Evolutionary conservation across 1,284 basidiomycete genomes (phyloP), one percentile per base, ranked within the genome.

Genomic region (Sporisorium iseilematis-ciliati): DNA sequence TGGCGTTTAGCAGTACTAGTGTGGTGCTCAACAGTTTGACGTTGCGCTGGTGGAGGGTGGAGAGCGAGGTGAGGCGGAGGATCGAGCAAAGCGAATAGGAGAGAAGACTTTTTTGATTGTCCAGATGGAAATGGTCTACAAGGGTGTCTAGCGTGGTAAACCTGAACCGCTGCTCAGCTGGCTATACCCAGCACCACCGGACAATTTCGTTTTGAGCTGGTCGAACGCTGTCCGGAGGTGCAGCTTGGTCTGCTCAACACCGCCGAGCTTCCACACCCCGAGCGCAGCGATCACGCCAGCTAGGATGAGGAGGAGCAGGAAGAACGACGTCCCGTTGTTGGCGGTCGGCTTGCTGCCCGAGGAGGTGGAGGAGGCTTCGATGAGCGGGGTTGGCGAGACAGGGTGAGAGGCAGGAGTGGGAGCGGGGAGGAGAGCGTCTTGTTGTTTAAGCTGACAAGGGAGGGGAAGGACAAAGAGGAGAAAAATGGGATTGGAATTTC

Each of bases 11-110:
- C 18, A 57, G 53, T 7, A 65, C 65, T 1, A 67, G 63, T 21
- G 72, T 79, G 12, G 64, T 79, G 18, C 23, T 75, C 29, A 75
- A 71, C 43, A 65, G 72, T 43, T 38, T 78, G 38, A 65, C 61
- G 7, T 35, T 78, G 46, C 33, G 71, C 8, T 48, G 55, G 29
- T 75, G 76, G 76, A 46, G 31, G 23, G 65, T 65, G 20, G 59
- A 62, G 14, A 31, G 42, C n/a, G 57, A 40, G 20, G 54, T 71
- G 2, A 40, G 57, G 48, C 12, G 20, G 49, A 55, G n/a, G 49
- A 59, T 69, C 23, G 57, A 43, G 41, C 7, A 29, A 5, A 21
- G 26, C 21, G 49, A 60, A 5, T 0, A 14, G 45, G 14, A 45
- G 16, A 12, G 26, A 29, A 7, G 20, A 18, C 18, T 12, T 33